A percentile compares a stretch with the other conserved stretches of the same genome.
These are phyloP conservation scores for Chaetomium sp. DNA, from an alignment of 2,329 filamentous ascomycete genomes.

Conservation along the genomic window DNA sequence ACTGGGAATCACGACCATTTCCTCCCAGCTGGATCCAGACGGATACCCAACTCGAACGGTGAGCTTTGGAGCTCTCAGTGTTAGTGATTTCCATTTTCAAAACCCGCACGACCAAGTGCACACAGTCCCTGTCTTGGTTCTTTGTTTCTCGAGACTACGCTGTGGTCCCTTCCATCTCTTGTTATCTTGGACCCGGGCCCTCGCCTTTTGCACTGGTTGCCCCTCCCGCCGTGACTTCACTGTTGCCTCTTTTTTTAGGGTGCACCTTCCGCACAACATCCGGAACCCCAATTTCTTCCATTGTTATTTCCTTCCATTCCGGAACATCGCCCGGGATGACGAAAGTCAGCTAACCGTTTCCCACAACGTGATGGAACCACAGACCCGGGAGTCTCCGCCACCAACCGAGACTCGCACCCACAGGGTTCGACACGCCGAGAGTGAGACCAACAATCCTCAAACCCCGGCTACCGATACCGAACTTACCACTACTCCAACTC, in stretches of 20 bases:
- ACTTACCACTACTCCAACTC: neutral
- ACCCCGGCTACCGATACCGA: neutral
- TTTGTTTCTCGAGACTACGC: neutral
- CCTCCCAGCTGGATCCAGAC: neutral
- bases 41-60: neutral
- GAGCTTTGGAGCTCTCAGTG: neutral
- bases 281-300: constrained; percentile 5
- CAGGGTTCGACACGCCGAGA: constrained; percentile 1
- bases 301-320: constrained; percentile 6
- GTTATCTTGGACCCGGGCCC: neutral
- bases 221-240: neutral
- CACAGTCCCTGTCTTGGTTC: neutral
- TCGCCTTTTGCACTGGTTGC: neutral
- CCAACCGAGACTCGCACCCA: neutral
- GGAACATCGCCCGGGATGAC: constrained; percentile 29
- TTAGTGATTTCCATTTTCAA: constrained; percentile 3
- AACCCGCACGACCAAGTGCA: neutral
- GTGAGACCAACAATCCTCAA: neutral
- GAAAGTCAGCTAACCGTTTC: constrained; percentile 29
- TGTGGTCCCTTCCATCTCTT: neutral
- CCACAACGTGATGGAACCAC: constrained; percentile 48
- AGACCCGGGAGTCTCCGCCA: constrained; percentile 24
- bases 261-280: neutral
- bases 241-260: neutral
- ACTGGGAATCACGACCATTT: constrained; percentile 6